Percentiles rank a stretch among this genome's conserved stretches.
Conservation (phyloP, 805 yeast genomes). For the Zygosaccharomyces pseudorouxii region DNA sequence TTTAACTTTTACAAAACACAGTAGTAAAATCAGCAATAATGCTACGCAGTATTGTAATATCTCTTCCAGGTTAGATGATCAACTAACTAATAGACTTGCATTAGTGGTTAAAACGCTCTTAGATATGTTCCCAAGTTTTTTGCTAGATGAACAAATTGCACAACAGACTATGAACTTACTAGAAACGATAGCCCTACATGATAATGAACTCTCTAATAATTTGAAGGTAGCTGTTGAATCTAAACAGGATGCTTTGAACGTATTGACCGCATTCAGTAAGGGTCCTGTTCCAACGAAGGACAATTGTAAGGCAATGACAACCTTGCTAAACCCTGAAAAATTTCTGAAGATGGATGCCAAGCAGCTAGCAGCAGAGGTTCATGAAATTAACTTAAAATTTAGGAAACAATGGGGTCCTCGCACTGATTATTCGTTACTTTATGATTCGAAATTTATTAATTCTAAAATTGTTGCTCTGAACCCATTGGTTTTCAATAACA, state of each 20-base stretch:
- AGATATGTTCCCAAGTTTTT: conserved; percentile 61
- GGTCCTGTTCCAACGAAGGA: conserved; percentile 10
- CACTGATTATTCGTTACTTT: conserved; percentile 68
- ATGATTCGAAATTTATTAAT: conserved; percentile 40
- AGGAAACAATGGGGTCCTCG: conserved; percentile 73
- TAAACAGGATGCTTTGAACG: conserved; percentile 45
- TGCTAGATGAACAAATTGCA: conserved; percentile 58
- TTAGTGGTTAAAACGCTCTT: conserved; percentile 52
- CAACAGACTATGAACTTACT: conserved; percentile 54
- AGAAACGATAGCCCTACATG: conserved; percentile 42
- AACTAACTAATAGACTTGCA: conserved; percentile 48
- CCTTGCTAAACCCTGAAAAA: conserved; percentile 36
- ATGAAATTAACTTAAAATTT: conserved; percentile 61
- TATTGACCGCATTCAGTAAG: conserved; percentile 31
- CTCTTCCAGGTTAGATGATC: conserved; percentile 34
- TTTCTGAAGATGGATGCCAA: conserved; percentile 54
- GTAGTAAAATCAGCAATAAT: conserved; percentile 19
- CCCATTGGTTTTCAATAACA: conserved; percentile 72
- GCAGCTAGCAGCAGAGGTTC: conserved; percentile 58
- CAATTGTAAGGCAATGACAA: conserved; percentile 16
- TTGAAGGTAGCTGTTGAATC: conserved; percentile 50
- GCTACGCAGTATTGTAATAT: conserved; percentile 27
- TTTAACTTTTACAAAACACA: conserved; percentile 32
- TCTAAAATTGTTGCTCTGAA: conserved; percentile 43
- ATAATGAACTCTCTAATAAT: conserved; percentile 46